A percentile compares a stretch with the other conserved stretches of the same genome.
Evolutionary conservation across 805 yeast species (phyloP).

Genomic region (Saccharomyces paradoxus): DNA sequence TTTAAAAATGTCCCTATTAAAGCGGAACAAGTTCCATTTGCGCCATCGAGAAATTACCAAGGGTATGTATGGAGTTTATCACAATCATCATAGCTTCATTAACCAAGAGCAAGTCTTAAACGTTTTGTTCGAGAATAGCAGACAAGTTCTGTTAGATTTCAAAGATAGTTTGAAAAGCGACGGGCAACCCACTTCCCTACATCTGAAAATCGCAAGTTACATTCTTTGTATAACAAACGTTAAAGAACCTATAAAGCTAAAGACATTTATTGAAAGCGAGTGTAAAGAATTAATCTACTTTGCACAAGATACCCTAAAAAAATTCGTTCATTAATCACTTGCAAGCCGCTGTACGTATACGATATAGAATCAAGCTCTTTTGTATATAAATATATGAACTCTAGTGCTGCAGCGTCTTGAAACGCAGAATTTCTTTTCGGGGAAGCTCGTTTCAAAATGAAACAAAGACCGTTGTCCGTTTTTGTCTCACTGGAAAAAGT

Average conservation of each 20-base stretch:
- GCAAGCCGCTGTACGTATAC: neutral
- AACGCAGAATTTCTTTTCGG: neutral
- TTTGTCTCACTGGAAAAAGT: neutral
- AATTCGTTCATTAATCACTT: neutral
- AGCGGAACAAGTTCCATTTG: slow-evolving; percentile 30
- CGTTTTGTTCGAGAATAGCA: slow-evolving; percentile 13
- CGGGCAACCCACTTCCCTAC: slow-evolving; percentile 21
- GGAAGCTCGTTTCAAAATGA: neutral
- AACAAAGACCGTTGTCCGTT: neutral
- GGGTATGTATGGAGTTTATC: neutral
- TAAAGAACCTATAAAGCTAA: slow-evolving; percentile 8
- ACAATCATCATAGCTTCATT: neutral
- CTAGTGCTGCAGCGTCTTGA: neutral
- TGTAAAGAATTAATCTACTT: slow-evolving; percentile 12
- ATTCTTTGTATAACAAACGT: slow-evolving; percentile 19
- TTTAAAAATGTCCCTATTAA: slow-evolving; percentile 16
- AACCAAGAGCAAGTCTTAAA: neutral
- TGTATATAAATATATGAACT: neutral
- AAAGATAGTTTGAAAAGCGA: neutral
- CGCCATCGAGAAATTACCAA: slow-evolving; percentile 32
- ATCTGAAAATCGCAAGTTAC: slow-evolving; percentile 30
- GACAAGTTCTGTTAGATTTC: slow-evolving; percentile 16
- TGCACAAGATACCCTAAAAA: slow-evolving; percentile 4
- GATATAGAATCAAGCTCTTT: neutral
- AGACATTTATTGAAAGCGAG: slow-evolving; percentile 2